Conservation (phyloP, 257 asterid genomes). For the Nicotiana obtusifolia region DNA sequence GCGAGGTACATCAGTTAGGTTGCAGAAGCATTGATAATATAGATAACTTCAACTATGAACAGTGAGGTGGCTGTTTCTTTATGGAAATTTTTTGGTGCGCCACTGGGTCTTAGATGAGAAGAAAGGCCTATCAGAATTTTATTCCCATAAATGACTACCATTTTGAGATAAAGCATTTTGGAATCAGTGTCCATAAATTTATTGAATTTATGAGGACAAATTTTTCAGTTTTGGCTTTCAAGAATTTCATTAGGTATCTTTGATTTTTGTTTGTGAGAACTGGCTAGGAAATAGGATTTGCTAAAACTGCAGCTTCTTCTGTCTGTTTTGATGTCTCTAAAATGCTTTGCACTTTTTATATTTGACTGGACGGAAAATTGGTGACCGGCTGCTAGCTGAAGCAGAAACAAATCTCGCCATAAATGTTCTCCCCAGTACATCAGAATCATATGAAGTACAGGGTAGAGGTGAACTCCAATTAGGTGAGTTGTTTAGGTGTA, state of each 20-base stretch:
- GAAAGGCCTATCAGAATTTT: too few species aligned
- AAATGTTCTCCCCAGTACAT: constrained; percentile 76
- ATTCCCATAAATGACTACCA: neutral
- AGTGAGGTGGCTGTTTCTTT: too few species aligned
- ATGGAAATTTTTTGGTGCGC: too few species aligned
- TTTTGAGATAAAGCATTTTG: neutral
- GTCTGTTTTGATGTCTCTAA: neutral
- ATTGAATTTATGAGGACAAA: neutral
- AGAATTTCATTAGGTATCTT: neutral
- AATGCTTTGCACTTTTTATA: constrained; percentile 16
- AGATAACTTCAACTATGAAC: too few species aligned
- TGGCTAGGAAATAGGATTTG: neutral
- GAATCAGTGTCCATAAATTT: neutral
- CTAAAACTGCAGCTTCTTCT: neutral
- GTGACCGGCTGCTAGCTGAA: constrained; percentile 87
- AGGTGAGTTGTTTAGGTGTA: constrained; percentile 43
- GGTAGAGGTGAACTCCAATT: constrained; percentile 99
- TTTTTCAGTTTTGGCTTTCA: neutral
- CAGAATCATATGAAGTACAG: constrained; percentile 96
- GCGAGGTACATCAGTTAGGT: too few species aligned
- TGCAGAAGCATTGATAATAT: too few species aligned
- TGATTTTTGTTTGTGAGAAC: neutral
- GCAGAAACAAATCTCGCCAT: constrained; percentile 96
- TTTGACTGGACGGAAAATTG: constrained; percentile 97
- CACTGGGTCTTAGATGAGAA: too few species aligned